A percentile compares a stretch with the other conserved stretches of the same genome.
These are phyloP conservation scores for Zygosaccharomyces kombuchaensis DNA, from an alignment of 805 yeast genomes.

Conservation along the genomic window DNA sequence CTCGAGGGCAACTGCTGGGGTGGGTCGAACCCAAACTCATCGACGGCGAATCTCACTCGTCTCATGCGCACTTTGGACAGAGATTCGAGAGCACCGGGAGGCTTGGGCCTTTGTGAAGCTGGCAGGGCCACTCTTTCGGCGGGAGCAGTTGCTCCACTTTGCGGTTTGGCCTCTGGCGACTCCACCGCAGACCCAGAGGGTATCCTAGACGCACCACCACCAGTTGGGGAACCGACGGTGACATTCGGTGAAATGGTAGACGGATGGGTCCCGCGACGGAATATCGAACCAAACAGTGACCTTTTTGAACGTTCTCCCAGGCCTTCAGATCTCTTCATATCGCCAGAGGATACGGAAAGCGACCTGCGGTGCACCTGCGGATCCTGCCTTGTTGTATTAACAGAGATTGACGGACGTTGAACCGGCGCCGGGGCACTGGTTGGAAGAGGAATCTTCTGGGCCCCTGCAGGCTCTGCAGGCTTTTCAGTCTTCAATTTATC, in stretches of 20 bases:
- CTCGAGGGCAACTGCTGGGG: slow-evolving; percentile 93
- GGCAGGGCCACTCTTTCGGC: slow-evolving; percentile 37
- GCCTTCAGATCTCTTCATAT: slow-evolving; percentile 19
- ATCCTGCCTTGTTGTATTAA: slow-evolving; percentile 25
- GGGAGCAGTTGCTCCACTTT: background rate
- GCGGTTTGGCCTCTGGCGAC: background rate
- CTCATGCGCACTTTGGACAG: slow-evolving; percentile 39
- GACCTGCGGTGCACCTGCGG: slow-evolving; percentile 11
- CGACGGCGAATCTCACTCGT: slow-evolving; percentile 74
- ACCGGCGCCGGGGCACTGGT: slow-evolving; percentile 1
- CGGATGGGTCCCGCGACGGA: slow-evolving; percentile 20
- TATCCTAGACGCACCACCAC: no score
- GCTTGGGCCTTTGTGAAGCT: background rate
- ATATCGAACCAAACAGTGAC: slow-evolving; percentile 28
- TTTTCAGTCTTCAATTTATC: background rate
- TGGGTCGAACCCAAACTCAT: slow-evolving; percentile 71
- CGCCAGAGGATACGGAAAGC: slow-evolving; percentile 13
- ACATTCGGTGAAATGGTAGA: slow-evolving; percentile 1
- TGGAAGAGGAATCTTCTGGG: background rate
- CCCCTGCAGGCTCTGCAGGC: background rate
- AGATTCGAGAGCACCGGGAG: slow-evolving; percentile 16
- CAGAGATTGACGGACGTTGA: background rate
- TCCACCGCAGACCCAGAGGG: background rate
- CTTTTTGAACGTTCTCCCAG: slow-evolving; percentile 27
- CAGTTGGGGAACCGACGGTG: background rate